phyloP scores from a whole-genome alignment of 495 filamentous ascomycete species.

The Aspergillus diversus region DNA sequence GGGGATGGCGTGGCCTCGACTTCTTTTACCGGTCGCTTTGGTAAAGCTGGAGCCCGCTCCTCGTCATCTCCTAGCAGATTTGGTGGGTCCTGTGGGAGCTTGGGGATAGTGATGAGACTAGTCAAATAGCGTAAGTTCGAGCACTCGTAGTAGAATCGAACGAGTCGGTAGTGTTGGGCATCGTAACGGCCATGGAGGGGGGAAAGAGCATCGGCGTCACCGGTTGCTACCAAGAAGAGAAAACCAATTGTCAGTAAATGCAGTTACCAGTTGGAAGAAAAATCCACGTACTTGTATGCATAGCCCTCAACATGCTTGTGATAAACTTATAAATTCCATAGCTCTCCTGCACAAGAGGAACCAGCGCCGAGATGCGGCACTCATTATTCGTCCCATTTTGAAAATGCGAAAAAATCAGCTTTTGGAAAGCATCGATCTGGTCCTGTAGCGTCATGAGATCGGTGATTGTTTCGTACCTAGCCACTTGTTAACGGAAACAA shows the following conservation, averaged over 20 bases:
- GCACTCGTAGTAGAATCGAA: constrained; percentile 99
- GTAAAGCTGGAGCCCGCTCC: constrained; percentile 72
- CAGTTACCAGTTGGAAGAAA: background rate
- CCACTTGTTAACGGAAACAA: constrained; percentile 22
- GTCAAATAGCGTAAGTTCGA: constrained; percentile 96
- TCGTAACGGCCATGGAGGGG: constrained; percentile 87
- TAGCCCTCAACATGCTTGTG: constrained; percentile 91
- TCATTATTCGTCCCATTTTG: constrained; percentile 89
- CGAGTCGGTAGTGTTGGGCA: constrained; percentile 91
- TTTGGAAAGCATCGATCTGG: constrained; percentile 97
- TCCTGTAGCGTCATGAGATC: constrained; percentile 97
- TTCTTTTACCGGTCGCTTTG: constrained; percentile 73
- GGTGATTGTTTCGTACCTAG: constrained; percentile 89
- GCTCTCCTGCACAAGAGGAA: constrained; percentile 93
- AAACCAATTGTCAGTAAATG: constrained; percentile 16
- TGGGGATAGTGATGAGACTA: constrained; percentile 92
- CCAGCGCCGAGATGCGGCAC: constrained; percentile 90
- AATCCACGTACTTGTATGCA: constrained; percentile 83
- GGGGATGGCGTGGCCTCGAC: constrained; percentile 62
- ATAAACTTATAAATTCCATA: constrained; percentile 98
- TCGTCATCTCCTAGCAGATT: constrained; percentile 85
- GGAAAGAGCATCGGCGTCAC: constrained; percentile 92
- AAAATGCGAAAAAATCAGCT: constrained; percentile 96
- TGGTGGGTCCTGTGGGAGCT: constrained; percentile 91
- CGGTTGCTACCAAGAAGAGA: constrained; percentile 63